Evolutionary conservation across 805 yeast species (phyloP).

Genomic region (Nakazawaea populi): DNA sequence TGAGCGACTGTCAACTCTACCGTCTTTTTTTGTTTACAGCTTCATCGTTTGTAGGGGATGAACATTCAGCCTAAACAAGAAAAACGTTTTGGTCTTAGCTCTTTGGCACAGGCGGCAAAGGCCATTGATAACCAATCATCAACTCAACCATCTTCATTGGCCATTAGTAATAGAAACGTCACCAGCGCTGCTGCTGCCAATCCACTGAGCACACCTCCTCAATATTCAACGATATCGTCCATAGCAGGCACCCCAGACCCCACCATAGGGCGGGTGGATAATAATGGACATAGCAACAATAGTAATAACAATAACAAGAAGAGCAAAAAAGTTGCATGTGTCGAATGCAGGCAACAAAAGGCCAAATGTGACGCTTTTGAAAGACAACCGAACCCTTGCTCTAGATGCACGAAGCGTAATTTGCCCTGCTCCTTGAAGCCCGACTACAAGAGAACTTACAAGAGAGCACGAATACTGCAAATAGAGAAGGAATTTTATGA

Average conservation of each 20-base stretch:
- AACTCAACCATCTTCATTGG: background rate
- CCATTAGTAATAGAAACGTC: background rate
- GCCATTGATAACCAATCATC: constrained; percentile 1
- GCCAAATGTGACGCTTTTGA: constrained; percentile 84
- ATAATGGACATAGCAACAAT: no score
- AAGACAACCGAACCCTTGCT: constrained; percentile 70
- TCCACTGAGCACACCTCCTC: background rate
- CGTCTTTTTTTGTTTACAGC: no score
- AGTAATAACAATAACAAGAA: constrained; percentile 9
- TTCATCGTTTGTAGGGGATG: background rate
- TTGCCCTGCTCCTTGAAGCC: constrained; percentile 68
- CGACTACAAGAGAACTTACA: constrained; percentile 84
- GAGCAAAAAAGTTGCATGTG: constrained; percentile 75
- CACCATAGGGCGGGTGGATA: no score
- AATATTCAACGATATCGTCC: background rate
- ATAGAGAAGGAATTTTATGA: constrained; percentile 76
- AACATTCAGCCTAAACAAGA: constrained; percentile 2
- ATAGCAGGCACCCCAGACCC: background rate
- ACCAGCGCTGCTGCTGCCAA: background rate
- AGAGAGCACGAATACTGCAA: constrained; percentile 77
- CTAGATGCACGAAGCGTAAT: constrained; percentile 70
- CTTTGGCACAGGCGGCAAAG: constrained; percentile 10
- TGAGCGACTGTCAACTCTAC: no score
- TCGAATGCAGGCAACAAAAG: constrained; percentile 94
- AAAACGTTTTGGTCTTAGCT: constrained; percentile 6